phyloP scores from a whole-genome alignment of 23 red algal genomes.

The Gracilaria caudata region DNA sequence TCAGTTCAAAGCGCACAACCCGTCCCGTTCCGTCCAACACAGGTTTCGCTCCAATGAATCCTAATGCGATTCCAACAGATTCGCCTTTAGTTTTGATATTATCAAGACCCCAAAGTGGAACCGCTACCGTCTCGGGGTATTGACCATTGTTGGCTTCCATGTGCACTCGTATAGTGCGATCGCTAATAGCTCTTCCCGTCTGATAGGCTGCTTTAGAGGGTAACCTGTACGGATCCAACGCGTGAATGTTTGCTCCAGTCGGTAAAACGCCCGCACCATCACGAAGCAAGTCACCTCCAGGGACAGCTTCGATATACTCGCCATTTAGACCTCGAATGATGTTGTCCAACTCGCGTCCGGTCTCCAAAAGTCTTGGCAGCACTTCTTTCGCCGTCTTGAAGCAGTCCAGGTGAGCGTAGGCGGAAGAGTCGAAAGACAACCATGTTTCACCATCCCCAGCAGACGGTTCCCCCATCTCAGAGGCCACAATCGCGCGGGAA shows the following conservation, averaged over 20 bases:
- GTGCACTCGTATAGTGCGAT: constrained; percentile 36
- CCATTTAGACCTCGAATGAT: constrained; percentile 58
- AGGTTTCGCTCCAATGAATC: constrained; percentile 55
- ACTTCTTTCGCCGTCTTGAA: constrained; percentile 26
- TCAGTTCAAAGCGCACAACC: constrained; percentile 76
- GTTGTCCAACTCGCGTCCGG: constrained; percentile 43
- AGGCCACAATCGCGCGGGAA: constrained; percentile 16
- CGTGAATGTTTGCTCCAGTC: constrained; percentile 81
- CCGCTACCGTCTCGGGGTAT: constrained; percentile 77
- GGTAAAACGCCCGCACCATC: constrained; percentile 69
- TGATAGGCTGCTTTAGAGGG: constrained; percentile 48
- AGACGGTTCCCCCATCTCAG: constrained; percentile 16
- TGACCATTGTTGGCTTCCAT: constrained; percentile 34
- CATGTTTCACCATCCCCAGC: neutral
- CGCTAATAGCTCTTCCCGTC: constrained; percentile 49
- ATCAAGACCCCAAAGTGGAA: constrained; percentile 78
- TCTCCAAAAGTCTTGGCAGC: constrained; percentile 31
- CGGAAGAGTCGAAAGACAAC: neutral
- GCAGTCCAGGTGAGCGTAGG: neutral
- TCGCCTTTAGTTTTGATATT: constrained; percentile 81
- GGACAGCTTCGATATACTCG: constrained; percentile 65
- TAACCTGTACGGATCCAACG: constrained; percentile 75
- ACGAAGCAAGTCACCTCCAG: constrained; percentile 72
- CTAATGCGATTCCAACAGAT: constrained; percentile 67
- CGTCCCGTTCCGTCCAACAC: constrained; percentile 71